These are phyloP conservation scores for Leishmania arabica DNA, from an alignment of 208 protist genomes.

Conservation along the genomic window DNA sequence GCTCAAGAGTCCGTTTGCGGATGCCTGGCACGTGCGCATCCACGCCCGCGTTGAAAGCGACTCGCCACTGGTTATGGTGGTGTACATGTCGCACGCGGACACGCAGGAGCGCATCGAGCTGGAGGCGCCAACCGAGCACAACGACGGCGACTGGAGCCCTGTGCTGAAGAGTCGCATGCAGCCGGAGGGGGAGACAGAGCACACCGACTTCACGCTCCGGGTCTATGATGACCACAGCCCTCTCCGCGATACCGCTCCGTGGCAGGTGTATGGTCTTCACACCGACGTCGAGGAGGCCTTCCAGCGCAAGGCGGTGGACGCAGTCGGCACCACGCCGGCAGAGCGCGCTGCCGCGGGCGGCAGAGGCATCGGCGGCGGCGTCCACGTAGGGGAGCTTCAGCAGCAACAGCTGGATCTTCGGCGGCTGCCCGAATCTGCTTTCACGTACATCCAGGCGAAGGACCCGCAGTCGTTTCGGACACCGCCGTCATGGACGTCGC, in stretches of 20 bases:
- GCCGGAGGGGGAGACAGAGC: constrained; percentile 27
- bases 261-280: constrained; percentile 63
- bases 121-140: constrained; percentile 32
- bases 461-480: constrained; percentile 36
- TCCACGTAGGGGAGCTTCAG: constrained; percentile 29
- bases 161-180: constrained; percentile 49
- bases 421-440: constrained; percentile 41
- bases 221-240: constrained; percentile 71
- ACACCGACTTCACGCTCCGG: constrained; percentile 53
- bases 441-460: constrained; percentile 45
- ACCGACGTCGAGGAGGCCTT: constrained; percentile 46
- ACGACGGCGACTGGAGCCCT: constrained; percentile 65
- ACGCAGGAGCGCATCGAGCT: constrained; percentile 40
- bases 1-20: constrained; percentile 78
- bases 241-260: constrained; percentile 58
- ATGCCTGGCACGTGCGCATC: constrained; percentile 81
- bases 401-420: constrained; percentile 61
- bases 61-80: constrained; percentile 50
- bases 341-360: constrained; percentile 52
- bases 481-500: constrained; percentile 5
- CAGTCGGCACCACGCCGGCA: constrained; percentile 32
- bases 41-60: constrained; percentile 52
- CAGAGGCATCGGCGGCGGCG: constrained; percentile 37
- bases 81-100: constrained; percentile 73
- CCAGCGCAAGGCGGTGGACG: constrained; percentile 31